phyloP scores from a whole-genome alignment of 805 yeast species.

The Ogataea zsoltii region DNA sequence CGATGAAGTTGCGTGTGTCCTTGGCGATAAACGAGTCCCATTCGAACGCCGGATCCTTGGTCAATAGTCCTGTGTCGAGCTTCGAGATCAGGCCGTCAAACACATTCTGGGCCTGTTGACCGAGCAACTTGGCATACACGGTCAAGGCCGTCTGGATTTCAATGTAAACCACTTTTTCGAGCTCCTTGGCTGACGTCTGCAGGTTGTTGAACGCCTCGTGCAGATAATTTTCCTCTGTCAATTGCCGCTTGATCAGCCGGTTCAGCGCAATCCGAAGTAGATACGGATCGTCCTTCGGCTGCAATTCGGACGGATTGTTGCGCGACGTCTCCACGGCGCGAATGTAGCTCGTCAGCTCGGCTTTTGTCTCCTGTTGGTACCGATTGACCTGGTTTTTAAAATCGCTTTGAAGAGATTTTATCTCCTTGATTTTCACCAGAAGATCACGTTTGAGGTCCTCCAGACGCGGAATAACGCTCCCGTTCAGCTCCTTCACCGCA shows the following conservation, averaged over 20 bases:
- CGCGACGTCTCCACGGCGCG: conserved; percentile 68
- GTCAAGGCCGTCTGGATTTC: conserved; percentile 84
- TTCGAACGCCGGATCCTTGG: conserved; percentile 78
- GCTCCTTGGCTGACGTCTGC: conserved; percentile 83
- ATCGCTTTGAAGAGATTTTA: conserved; percentile 77
- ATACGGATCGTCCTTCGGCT: conserved; percentile 76
- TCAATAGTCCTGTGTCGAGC: conserved; percentile 66
- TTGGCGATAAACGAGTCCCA: conserved; percentile 83
- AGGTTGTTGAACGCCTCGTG: conserved; percentile 87
- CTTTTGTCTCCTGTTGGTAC: conserved; percentile 68
- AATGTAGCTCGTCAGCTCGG: conserved; percentile 51
- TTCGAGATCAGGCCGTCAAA: conserved; percentile 65
- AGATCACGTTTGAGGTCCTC: conserved; percentile 75
- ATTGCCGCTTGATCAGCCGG: conserved; percentile 71
- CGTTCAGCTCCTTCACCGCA: conserved; percentile 60
- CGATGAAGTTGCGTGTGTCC: conserved; percentile 65
- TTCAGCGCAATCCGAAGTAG: conserved; percentile 71
- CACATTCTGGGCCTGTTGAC: conserved; percentile 72
- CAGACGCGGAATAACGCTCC: conserved; percentile 62
- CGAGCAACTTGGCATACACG: conserved; percentile 67
- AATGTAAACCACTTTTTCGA: conserved; percentile 82
- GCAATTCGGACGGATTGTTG: conserved; percentile 43
- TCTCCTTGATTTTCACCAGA: conserved; percentile 82
- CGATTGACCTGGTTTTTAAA: conserved; percentile 73
- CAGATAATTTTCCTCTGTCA: conserved; percentile 80